Percentiles rank a stretch among this genome's conserved stretches.
Conservation (phyloP, 1,139 yeast species). For the Scheffersomyces parashehatae region DNA sequence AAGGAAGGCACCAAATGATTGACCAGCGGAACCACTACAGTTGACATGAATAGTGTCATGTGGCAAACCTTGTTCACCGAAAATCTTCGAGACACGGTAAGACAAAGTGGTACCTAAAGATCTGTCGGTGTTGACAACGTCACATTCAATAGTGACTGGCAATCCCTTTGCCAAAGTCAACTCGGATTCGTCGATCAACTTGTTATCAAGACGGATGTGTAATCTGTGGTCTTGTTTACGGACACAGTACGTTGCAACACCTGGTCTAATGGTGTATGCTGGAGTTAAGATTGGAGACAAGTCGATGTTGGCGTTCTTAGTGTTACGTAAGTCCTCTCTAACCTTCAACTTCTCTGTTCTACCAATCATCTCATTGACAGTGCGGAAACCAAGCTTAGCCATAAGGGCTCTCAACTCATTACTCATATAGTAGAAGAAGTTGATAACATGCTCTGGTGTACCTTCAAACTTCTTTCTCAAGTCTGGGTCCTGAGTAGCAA, state of each 20-base stretch:
- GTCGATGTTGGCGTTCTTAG: constrained; percentile 90
- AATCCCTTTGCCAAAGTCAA: constrained; percentile 89
- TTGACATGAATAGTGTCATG: constrained; percentile 95
- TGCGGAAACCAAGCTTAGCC: constrained; percentile 95
- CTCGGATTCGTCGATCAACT: constrained; percentile 94
- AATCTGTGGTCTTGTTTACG: constrained; percentile 93
- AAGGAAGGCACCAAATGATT: constrained; percentile 96
- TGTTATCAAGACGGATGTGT: constrained; percentile 92
- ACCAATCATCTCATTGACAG: constrained; percentile 97
- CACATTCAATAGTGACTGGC: constrained; percentile 91
- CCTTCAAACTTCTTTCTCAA: constrained; percentile 91
- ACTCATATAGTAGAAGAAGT: constrained; percentile 92
- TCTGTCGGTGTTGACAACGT: constrained; percentile 93
- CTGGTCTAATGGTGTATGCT: constrained; percentile 96
- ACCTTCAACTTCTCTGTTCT: constrained; percentile 87
- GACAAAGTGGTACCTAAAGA: constrained; percentile 93
- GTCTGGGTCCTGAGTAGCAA: constrained; percentile 97
- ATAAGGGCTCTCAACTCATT: constrained; percentile 89
- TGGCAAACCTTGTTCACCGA: constrained; percentile 92
- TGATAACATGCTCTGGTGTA: constrained; percentile 97
- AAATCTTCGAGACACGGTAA: constrained; percentile 87
- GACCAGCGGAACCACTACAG: constrained; percentile 93
- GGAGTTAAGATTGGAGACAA: constrained; percentile 93
- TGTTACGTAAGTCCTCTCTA: constrained; percentile 80
- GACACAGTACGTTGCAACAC: constrained; percentile 90